Evolutionary conservation across 2,329 filamentous ascomycete genomes (phyloP), one percentile per base, ranked within the genome.

Genomic region (Moelleriella libera): DNA sequence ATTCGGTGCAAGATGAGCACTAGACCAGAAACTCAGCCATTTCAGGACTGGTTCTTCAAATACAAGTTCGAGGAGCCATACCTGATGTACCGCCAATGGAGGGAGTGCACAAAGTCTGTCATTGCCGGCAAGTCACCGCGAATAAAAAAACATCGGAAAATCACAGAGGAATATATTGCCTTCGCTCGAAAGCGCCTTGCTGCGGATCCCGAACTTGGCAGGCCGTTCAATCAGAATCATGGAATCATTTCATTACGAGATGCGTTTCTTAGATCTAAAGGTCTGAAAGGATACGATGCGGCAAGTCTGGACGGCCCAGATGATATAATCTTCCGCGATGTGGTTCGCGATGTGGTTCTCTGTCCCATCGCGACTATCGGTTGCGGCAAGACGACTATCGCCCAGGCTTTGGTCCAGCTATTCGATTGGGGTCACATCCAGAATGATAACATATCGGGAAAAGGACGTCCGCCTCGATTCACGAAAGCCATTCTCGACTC

Each of bases 61-160:
- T 98, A 89, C 77, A 98, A 98, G 68, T 98, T 98, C 51, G 92
- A 98, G 60, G 92, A 98, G 67, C 92, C 92, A 0, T 98, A 98
- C 61, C 70, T 98, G 51, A 94, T 98, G 88, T 98, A 97, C 67
- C 82, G 92, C 29, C 92, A 98, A 68, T 98, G 92, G 92, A 82
- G 92, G 52, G 92, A 98, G 68, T 94, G 86, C 61, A 98, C 92
- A 41, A 97, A 95, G 63, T 77, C 86, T 5, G 66, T 97, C 49
- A 96, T 98, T 54, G 60, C 74, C 1, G 84, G 84, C 11, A 84
- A 78, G 55, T 67, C 78, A 40, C 87, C 89, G 9, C 84, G 75
- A 53, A 85, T 78, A 68, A 89, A 80, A 68, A 97, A 97, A 65
- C 92, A 98, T 63, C 69, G 78, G 55, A 78, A 82, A 54, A 92